These are phyloP conservation scores for Salisapilia sapeloensis DNA, from an alignment of 352 stramenopile species.

Conservation along the genomic window DNA sequence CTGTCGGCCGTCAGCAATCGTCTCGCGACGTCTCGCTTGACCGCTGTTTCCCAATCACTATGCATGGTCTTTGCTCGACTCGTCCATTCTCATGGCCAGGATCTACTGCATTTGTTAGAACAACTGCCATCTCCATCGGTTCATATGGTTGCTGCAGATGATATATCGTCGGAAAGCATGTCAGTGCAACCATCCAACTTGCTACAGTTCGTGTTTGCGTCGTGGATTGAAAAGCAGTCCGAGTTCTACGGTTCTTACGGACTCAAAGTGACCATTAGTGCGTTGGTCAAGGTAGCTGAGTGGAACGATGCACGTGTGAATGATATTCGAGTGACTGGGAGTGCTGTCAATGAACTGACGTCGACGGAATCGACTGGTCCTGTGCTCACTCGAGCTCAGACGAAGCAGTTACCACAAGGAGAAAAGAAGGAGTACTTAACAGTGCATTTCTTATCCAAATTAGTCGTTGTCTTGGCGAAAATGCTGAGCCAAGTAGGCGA, in stretches of 20 bases:
- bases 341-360: constrained; percentile 11
- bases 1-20: constrained; percentile 44
- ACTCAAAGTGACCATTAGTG: constrained; percentile 71
- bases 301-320: constrained; percentile 63
- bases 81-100: constrained; percentile 44
- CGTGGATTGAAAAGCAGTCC: constrained; percentile 70
- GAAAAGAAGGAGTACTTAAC: constrained; percentile 17
- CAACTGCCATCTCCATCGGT: constrained; percentile 29
- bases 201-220: constrained; percentile 61
- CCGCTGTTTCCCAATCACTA: constrained; percentile 60
- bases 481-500: constrained; percentile 48
- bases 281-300: constrained; percentile 46
- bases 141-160: not conserved
- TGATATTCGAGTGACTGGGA: constrained; percentile 41
- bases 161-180: not conserved
- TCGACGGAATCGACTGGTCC: constrained; percentile 4
- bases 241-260: constrained; percentile 75
- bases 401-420: constrained; percentile 11
- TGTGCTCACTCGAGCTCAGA: constrained; percentile 43
- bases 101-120: constrained; percentile 56
- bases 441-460: constrained; percentile 70
- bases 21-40: constrained; percentile 45
- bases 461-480: constrained; percentile 55
- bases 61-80: constrained; percentile 73
- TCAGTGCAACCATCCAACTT: constrained; percentile 16